phyloP scores from a whole-genome alignment of 2,329 filamentous ascomycete species.

The Arthroderma sp. region DNA sequence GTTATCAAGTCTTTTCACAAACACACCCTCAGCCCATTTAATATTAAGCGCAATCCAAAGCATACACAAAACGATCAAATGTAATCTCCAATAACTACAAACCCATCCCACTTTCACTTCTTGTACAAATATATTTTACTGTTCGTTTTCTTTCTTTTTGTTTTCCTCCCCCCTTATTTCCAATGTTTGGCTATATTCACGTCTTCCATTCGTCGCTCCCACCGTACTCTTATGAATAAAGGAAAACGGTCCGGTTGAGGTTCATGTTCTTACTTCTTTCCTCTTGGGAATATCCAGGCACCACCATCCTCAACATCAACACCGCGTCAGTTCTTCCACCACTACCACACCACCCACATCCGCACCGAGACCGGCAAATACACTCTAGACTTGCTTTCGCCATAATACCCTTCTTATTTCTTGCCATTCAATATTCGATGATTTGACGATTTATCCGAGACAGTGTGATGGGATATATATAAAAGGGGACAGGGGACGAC shows the following conservation, averaged over 20 bases:
- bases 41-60: constrained; percentile 1
- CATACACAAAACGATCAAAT: neutral
- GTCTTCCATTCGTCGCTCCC: neutral
- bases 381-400: constrained; percentile 2
- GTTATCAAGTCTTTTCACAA: neutral
- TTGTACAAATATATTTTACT: constrained; percentile 2
- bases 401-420: constrained; percentile 1
- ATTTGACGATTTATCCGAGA: constrained; percentile 4
- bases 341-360: constrained; percentile 1
- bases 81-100: neutral
- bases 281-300: constrained; percentile 4
- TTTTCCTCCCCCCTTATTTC: neutral
- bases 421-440: constrained; percentile 1
- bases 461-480: constrained; percentile 2
- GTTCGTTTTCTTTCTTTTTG: neutral
- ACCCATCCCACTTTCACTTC: neutral
- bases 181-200: neutral
- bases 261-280: constrained; percentile 7
- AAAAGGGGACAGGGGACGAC: neutral
- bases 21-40: neutral
- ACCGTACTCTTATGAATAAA: neutral
- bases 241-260: constrained; percentile 2
- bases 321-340: neutral
- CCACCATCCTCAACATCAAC: neutral
- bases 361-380: constrained; percentile 2